Conservation (phyloP, 2,329 filamentous ascomycete species). For the Neofusicoccum umdonicola region DNA sequence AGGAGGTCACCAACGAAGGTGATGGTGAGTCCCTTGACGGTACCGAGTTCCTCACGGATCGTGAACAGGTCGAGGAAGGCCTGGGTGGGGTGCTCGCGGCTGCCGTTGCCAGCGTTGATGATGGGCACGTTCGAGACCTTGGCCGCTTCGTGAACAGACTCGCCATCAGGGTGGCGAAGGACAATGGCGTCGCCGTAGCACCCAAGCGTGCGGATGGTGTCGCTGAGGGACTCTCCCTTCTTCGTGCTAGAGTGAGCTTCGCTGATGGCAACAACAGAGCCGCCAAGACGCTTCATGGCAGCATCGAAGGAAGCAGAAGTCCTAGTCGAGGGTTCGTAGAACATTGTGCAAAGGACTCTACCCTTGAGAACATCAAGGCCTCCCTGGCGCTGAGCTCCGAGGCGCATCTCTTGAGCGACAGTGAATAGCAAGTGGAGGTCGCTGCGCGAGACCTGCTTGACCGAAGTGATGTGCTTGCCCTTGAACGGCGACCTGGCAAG, state of each 20-base stretch:
- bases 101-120: conserved; percentile 96
- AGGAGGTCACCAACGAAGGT: conserved; percentile 93
- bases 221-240: conserved; percentile 92
- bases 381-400: conserved; percentile 89
- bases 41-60: conserved; percentile 94
- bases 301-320: conserved; percentile 96
- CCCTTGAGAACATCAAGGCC: conserved; percentile 84
- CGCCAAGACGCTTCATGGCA: conserved; percentile 96
- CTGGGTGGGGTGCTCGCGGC: conserved; percentile 94
- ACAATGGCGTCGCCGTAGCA: conserved; percentile 95
- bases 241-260: conserved; percentile 83
- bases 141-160: conserved; percentile 75
- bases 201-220: conserved; percentile 87
- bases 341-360: conserved; percentile 84
- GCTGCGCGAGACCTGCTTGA: conserved; percentile 81
- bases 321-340: conserved; percentile 95
- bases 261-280: conserved; percentile 76
- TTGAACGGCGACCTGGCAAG: conserved; percentile 83
- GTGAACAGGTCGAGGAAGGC: conserved; percentile 98
- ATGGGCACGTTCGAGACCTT: conserved; percentile 88
- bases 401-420: conserved; percentile 94
- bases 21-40: conserved; percentile 90
- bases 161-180: conserved; percentile 86
- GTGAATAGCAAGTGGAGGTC: conserved; percentile 94
- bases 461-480: conserved; percentile 84